These are phyloP conservation scores for Termitomyces sp. DNA, from an alignment of 768 basidiomycete species.

Conservation along the genomic window DNA sequence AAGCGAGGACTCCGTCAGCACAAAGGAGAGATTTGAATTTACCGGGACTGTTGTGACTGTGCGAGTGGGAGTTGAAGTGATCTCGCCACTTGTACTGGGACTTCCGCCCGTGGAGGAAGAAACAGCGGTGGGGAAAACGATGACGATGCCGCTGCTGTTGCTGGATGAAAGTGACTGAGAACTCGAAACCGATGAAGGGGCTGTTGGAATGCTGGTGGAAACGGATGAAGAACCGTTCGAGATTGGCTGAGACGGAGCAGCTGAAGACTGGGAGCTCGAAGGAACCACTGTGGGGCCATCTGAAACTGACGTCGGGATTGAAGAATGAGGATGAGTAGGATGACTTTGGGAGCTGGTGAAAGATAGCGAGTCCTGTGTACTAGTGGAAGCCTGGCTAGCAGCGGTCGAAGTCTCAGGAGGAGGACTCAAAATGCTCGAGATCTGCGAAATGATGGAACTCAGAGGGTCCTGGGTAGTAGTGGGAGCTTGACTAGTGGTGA, in stretches of 20 bases:
- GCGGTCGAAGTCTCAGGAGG: not conserved
- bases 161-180: too few relatives aligned
- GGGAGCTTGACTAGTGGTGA: not conserved
- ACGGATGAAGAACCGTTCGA: not conserved
- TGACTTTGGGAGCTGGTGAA: not conserved
- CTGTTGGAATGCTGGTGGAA: not conserved
- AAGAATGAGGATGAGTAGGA: not conserved
- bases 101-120: not conserved
- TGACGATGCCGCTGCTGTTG: conserved; percentile 10
- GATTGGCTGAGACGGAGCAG: not conserved
- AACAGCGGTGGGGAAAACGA: conserved; percentile 19
- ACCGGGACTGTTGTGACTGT: conserved; percentile 24
- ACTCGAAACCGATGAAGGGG: not conserved
- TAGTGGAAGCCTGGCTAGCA: not conserved
- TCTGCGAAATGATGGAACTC: too few relatives aligned
- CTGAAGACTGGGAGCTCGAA: not conserved
- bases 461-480: too few relatives aligned
- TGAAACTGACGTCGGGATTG: too few relatives aligned
- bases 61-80: not conserved
- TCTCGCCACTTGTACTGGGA: not conserved
- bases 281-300: not conserved
- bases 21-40: conserved; percentile 41
- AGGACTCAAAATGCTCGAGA: too few relatives aligned
- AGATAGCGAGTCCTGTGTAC: not conserved
- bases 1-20: conserved; percentile 43